These are phyloP conservation scores for Amphirosellinia nigrospora DNA, from an alignment of 495 filamentous ascomycete genomes.

Conservation along the genomic window DNA sequence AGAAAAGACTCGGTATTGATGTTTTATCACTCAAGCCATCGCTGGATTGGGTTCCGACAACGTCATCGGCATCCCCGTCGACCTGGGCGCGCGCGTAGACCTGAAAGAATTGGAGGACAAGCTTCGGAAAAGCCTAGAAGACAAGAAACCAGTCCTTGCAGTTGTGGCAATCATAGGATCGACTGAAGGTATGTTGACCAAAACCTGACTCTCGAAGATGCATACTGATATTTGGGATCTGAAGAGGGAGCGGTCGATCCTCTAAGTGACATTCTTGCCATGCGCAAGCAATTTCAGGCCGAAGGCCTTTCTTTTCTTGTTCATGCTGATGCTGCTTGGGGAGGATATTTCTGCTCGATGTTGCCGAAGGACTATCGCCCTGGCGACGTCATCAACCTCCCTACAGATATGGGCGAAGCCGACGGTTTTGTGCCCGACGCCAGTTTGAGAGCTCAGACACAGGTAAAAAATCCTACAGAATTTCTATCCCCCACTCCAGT, in stretches of 20 bases:
- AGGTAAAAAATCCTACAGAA: slow-evolving; percentile 4
- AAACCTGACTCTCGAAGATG: slow-evolving; percentile 1
- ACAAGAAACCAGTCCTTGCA: slow-evolving; percentile 40
- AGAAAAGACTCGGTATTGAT: slow-evolving; percentile 12
- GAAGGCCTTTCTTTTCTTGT: slow-evolving; percentile 50
- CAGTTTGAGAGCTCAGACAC: slow-evolving; percentile 41
- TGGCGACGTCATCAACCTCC: slow-evolving; percentile 30
- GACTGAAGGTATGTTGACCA: slow-evolving; percentile 34
- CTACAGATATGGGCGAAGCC: slow-evolving; percentile 26
- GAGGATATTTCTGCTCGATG: slow-evolving; percentile 58
- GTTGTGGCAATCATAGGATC: slow-evolving; percentile 41
- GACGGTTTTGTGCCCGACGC: slow-evolving; percentile 44
- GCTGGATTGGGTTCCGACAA: slow-evolving; percentile 51
- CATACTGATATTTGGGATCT: background rate
- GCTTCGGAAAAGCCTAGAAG: slow-evolving; percentile 39
- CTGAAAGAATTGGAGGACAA: slow-evolving; percentile 37
- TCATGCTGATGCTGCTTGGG: slow-evolving; percentile 58
- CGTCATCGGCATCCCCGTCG: slow-evolving; percentile 45
- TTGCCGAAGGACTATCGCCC: slow-evolving; percentile 36
- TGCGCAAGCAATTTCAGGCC: slow-evolving; percentile 47
- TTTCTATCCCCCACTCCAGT: background rate
- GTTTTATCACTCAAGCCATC: slow-evolving; percentile 37
- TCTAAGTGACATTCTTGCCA: slow-evolving; percentile 42
- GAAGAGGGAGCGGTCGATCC: slow-evolving; percentile 51
- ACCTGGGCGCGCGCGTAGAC: slow-evolving; percentile 48